These are phyloP conservation scores for Boletales sp. DNA, from an alignment of 768 basidiomycete genomes.

Conservation along the genomic window DNA sequence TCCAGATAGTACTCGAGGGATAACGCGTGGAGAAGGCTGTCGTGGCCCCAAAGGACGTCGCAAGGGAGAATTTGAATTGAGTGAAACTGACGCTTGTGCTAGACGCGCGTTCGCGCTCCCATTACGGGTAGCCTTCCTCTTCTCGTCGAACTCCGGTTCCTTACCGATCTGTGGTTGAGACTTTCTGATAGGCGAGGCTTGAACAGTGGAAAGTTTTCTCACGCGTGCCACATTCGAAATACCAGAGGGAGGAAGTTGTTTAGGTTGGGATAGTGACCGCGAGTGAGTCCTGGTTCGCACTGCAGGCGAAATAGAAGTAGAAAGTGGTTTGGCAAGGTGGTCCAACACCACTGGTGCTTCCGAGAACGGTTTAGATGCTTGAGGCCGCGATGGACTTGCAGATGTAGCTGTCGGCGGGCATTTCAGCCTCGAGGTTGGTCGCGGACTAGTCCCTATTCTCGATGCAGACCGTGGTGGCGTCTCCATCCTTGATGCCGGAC, in stretches of 20 bases:
- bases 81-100: conserved; percentile 16
- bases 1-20: neutral
- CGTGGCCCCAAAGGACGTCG: conserved; percentile 22
- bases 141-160: conserved; percentile 1
- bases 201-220: conserved; percentile 29
- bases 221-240: conserved; percentile 5
- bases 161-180: conserved; percentile 7
- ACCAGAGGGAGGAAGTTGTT: conserved; percentile 16
- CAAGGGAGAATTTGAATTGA: conserved; percentile 21
- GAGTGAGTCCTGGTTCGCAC: conserved; percentile 14
- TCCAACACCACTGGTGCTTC: neutral
- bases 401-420: neutral
- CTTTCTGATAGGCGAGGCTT: conserved; percentile 26
- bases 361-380: neutral
- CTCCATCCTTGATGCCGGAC: conserved; percentile 12
- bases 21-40: conserved; percentile 14
- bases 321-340: neutral
- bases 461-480: conserved; percentile 17
- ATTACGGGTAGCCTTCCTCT: neutral
- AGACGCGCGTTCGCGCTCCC: neutral
- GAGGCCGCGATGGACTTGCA: neutral
- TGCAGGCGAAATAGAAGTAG: neutral
- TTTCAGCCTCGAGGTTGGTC: conserved; percentile 14
- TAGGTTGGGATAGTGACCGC: conserved; percentile 37
- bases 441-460: conserved; percentile 12